Percentiles rank a stretch among this genome's conserved stretches.
Conservation (phyloP, 2,329 filamentous ascomycete species). For the Fusarium musae region DNA sequence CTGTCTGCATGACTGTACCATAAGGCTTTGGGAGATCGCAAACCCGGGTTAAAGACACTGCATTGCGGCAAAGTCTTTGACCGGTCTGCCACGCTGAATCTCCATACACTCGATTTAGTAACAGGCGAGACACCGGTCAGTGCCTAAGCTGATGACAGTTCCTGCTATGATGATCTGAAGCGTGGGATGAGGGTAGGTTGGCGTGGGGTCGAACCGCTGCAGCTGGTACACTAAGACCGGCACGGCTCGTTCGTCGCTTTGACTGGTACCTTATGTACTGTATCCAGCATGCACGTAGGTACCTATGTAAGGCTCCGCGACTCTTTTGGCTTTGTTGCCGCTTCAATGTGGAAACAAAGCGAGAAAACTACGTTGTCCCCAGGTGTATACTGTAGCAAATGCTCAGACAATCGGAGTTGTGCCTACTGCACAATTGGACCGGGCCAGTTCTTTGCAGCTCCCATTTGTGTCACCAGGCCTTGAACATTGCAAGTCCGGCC, state of each 20-base stretch:
- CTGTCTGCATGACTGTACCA: constrained; percentile 39
- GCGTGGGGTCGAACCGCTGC: constrained; percentile 15
- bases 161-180: background rate
- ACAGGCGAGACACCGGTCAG: constrained; percentile 33
- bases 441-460: background rate
- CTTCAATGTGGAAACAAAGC: constrained; percentile 21
- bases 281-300: constrained; percentile 2
- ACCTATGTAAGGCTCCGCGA: constrained; percentile 3
- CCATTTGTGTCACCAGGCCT: background rate
- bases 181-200: constrained; percentile 6
- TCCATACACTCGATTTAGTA: constrained; percentile 13
- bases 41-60: constrained; percentile 11
- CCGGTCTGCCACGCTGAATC: background rate
- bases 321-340: constrained; percentile 30
- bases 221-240: constrained; percentile 6
- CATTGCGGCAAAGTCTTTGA: constrained; percentile 25
- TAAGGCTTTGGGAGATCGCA: constrained; percentile 17
- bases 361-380: constrained; percentile 19
- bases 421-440: background rate
- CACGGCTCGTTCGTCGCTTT: constrained; percentile 5
- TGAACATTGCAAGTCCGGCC: background rate
- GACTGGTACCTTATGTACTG: background rate
- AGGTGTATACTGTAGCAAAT: background rate
- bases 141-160: constrained; percentile 16
- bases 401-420: background rate